Evolutionary conservation across 768 basidiomycete genomes (phyloP).

Genomic region (Tremella fuciformis): DNA sequence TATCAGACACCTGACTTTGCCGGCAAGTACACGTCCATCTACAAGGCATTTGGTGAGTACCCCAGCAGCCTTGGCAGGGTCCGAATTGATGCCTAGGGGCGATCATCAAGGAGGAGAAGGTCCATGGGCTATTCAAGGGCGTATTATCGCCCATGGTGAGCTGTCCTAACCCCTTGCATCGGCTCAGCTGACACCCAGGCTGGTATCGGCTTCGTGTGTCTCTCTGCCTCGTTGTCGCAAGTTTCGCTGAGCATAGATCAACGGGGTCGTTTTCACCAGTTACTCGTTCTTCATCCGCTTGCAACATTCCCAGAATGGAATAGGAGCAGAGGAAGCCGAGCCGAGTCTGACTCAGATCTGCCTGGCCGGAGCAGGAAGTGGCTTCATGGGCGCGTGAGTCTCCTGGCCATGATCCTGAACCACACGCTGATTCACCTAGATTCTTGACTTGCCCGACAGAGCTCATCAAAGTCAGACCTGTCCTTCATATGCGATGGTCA

Average conservation of each 20-base stretch:
- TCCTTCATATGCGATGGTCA: not conserved
- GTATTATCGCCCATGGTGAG: slow-evolving; percentile 70
- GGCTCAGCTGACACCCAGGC: slow-evolving; percentile 26
- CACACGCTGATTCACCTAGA: slow-evolving; percentile 52
- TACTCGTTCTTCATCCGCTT: slow-evolving; percentile 74
- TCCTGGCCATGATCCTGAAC: not conserved
- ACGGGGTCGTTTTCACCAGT: slow-evolving; percentile 79
- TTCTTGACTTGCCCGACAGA: slow-evolving; percentile 79
- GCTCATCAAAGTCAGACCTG: slow-evolving; percentile 78
- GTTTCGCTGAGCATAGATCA: slow-evolving; percentile 51
- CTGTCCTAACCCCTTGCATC: slow-evolving; percentile 15
- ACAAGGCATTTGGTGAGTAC: slow-evolving; percentile 44
- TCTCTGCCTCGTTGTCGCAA: not conserved
- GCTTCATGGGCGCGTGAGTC: slow-evolving; percentile 72
- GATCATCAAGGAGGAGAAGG: not conserved
- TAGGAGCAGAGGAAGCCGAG: slow-evolving; percentile 28
- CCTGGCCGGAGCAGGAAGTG: slow-evolving; percentile 75
- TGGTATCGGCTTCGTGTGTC: slow-evolving; percentile 49
- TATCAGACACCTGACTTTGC: slow-evolving; percentile 49
- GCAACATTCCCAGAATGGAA: slow-evolving; percentile 56
- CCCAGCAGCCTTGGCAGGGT: not conserved
- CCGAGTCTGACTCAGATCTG: slow-evolving; percentile 71
- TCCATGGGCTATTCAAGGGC: slow-evolving; percentile 49
- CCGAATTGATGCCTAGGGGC: not conserved
- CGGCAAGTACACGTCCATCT: slow-evolving; percentile 44